A percentile compares a stretch with the other conserved stretches of the same genome.
phyloP scores from a whole-genome alignment of 2,329 filamentous ascomycete genomes.

The Pseudogymnoascus pannorum region DNA sequence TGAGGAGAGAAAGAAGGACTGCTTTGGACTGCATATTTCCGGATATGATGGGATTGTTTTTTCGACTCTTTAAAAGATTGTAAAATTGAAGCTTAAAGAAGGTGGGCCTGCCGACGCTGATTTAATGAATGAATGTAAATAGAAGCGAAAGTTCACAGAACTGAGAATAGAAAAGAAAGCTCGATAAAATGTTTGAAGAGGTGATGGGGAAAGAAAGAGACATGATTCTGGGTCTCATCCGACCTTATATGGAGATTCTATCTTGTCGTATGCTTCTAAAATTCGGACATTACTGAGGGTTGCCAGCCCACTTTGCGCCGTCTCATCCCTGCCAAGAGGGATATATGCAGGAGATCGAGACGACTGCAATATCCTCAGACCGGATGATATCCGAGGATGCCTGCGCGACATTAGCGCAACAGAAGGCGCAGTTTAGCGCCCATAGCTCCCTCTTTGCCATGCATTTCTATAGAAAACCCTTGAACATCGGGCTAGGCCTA shows the following conservation, averaged over 20 bases:
- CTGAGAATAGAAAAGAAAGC: constrained; percentile 22
- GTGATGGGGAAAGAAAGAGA: constrained; percentile 15
- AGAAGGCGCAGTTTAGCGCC: not conserved
- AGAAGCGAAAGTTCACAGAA: constrained; percentile 28
- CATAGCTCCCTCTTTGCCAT: constrained; percentile 1
- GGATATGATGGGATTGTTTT: not conserved
- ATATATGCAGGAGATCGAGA: not conserved
- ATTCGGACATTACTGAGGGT: not conserved
- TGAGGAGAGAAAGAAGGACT: constrained; percentile 20
- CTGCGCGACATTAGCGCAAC: not conserved
- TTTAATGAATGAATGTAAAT: constrained; percentile 20
- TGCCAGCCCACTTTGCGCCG: not conserved
- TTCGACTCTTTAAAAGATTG: constrained; percentile 6
- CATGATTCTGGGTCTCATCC: constrained; percentile 4
- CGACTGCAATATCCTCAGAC: not conserved
- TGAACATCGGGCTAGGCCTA: not conserved
- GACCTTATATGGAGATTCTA: constrained; percentile 1
- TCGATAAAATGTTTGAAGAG: constrained; percentile 13
- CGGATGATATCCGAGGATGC: not conserved
- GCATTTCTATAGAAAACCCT: not conserved
- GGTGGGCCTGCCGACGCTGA: constrained; percentile 19
- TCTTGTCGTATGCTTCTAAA: not conserved
- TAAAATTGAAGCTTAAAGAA: constrained; percentile 10
- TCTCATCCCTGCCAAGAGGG: constrained; percentile 4
- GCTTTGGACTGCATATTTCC: constrained; percentile 24